These are phyloP conservation scores for Gardenia jasminoides DNA, from an alignment of 257 asterid genomes.

Conservation along the genomic window DNA sequence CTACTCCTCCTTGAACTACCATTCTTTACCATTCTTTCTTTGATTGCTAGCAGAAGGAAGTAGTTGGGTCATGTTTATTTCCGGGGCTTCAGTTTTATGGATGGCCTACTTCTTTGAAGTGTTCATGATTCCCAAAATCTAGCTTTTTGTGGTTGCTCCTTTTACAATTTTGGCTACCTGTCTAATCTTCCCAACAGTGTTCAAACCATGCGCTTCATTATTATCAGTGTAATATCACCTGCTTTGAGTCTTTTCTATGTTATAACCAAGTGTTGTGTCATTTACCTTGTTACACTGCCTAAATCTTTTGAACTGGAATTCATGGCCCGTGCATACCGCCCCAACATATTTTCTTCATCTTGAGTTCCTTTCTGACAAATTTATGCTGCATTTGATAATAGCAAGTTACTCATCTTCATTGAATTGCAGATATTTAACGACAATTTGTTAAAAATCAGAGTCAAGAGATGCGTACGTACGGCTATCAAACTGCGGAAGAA, in stretches of 20 bases:
- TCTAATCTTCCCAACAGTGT: background rate
- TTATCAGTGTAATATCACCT: background rate
- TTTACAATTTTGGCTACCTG: background rate
- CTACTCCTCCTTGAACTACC: background rate
- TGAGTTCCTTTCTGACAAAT: background rate
- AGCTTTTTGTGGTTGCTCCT: background rate
- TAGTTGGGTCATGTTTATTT: background rate
- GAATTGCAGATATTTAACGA: conserved; percentile 84
- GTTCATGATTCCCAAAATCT: background rate
- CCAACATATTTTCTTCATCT: background rate
- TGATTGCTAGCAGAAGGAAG: background rate
- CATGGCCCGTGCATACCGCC: background rate
- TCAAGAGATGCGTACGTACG: conserved; percentile 77
- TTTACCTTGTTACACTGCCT: background rate
- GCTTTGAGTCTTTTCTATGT: background rate
- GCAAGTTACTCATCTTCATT: conserved; percentile 10
- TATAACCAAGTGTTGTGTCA: background rate
- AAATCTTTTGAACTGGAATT: background rate
- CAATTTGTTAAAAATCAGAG: conserved; percentile 75
- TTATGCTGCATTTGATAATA: background rate
- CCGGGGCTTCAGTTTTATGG: background rate
- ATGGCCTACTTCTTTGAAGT: conserved; percentile 4
- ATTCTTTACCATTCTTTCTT: background rate
- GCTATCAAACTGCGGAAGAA: conserved; percentile 94
- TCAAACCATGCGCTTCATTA: background rate